phyloP scores from a whole-genome alignment of 2,329 filamentous ascomycete species.

The Byssoonygena ceratinophila region DNA sequence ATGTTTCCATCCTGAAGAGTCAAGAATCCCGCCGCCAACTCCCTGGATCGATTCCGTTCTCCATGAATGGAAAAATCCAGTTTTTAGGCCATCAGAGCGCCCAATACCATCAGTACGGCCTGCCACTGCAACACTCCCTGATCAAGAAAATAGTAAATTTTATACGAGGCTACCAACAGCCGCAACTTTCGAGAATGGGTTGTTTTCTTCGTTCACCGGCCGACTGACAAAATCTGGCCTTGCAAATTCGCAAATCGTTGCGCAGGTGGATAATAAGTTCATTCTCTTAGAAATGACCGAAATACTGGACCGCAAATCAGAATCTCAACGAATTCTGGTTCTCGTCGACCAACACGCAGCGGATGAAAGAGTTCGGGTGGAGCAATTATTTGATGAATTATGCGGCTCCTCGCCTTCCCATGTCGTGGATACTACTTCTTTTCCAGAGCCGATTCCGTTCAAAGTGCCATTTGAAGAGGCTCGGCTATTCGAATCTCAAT shows the following conservation, averaged over 20 bases:
- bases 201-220: constrained; percentile 10
- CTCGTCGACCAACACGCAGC: constrained; percentile 91
- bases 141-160: not conserved
- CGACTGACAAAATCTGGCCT: constrained; percentile 54
- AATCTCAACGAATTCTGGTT: constrained; percentile 43
- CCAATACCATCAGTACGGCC: constrained; percentile 29
- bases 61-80: constrained; percentile 61
- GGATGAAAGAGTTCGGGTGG: constrained; percentile 75
- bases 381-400: constrained; percentile 55
- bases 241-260: constrained; percentile 52
- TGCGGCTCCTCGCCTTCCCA: constrained; percentile 26
- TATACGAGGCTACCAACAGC: not conserved
- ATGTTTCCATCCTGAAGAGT: not conserved
- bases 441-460: constrained; percentile 51
- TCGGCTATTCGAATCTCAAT: constrained; percentile 46
- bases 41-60: constrained; percentile 54
- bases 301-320: not conserved
- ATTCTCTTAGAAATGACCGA: constrained; percentile 51
- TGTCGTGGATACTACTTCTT: constrained; percentile 23
- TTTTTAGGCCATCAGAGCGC: constrained; percentile 50
- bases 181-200: not conserved
- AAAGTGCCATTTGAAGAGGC: constrained; percentile 53
- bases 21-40: constrained; percentile 11
- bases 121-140: not conserved
- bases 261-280: constrained; percentile 84